phyloP scores from a whole-genome alignment of 495 filamentous ascomycete species.

The Xylaria venustula region DNA sequence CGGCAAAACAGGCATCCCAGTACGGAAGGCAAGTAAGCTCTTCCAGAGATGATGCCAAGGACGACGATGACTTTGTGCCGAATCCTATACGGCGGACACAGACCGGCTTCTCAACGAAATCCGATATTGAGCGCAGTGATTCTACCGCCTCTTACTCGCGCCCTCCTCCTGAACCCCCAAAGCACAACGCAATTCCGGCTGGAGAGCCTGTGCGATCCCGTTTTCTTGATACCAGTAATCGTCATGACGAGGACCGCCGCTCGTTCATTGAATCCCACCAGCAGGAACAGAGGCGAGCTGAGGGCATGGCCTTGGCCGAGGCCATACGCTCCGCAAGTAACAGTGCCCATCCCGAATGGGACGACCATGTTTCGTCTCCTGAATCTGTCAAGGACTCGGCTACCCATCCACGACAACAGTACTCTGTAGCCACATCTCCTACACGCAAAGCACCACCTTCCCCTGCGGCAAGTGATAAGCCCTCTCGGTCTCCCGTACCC shows the following conservation, averaged over 20 bases:
- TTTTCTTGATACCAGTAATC: conserved; percentile 29
- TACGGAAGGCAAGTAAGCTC: conserved; percentile 22
- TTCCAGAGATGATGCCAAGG: conserved; percentile 19
- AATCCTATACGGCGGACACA: conserved; percentile 45
- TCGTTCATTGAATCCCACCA: conserved; percentile 58
- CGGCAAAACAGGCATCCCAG: conserved; percentile 21
- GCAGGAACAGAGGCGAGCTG: conserved; percentile 71
- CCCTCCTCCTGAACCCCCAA: conserved; percentile 20
- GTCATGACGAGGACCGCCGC: conserved; percentile 43
- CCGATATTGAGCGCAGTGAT: conserved; percentile 19
- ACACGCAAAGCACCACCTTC: conserved; percentile 22
- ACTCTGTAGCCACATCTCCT: conserved; percentile 7
- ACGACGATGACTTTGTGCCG: conserved; percentile 33
- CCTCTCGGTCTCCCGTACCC: conserved; percentile 15
- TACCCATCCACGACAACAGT: conserved; percentile 16
- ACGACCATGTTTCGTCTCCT: conserved; percentile 26
- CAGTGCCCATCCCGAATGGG: conserved; percentile 24
- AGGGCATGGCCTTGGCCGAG: conserved; percentile 66
- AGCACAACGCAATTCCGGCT: conserved; percentile 23
- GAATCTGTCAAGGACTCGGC: conserved; percentile 18
- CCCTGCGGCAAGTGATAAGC: conserved; percentile 23
- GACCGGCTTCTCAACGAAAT: conserved; percentile 43
- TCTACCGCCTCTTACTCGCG: conserved; percentile 21
- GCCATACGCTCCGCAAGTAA: conserved; percentile 38
- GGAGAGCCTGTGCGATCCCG: conserved; percentile 27